Evolutionary conservation across 2,329 filamentous ascomycete species (phyloP), one percentile per base, ranked within the genome.

Genomic region (Colletotrichum magnum): DNA sequence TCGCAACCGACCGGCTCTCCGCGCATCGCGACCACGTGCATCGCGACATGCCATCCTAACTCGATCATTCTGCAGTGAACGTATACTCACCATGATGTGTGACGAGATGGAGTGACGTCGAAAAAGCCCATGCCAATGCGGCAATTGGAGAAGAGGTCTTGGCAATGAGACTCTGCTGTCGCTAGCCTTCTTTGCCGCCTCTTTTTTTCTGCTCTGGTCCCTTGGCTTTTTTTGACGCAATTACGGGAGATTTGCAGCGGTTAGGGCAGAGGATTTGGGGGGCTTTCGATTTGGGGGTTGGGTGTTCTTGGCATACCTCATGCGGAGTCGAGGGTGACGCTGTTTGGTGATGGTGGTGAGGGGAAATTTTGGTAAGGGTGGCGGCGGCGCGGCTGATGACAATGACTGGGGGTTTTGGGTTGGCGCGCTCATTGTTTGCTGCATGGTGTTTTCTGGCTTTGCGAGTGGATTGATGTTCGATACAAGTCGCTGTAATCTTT

Each of bases 301-400:
- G 45, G 26, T 5, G 43, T 10, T 9, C 58, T 61, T 53, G 58
- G 58, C 58, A 15, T 45, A 53, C 32, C 32, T 61, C 48, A 61
- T 53, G 52, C 24, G 28, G 28, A 32, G 28, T 7, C 28, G 28
- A 6, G 26, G 28, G 28, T 32, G 28, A 32, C 28, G 28, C 28
- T 32, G 28, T 7, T 32, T 7, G 28, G 28, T 32, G 28, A 32
- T 32, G 28, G 28, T 32, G 28, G 28, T 32, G 28, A 7, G 28
- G 28, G 28, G 28, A 32, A 32, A 32, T 39, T 10, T 12, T 28
- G 41, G 9, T 12, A 39, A 45, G n/a, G 26, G 32, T 45, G 18
- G 57, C 15, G 0, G 26, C n/a, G 24, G 21, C 41, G 12, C 41
- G 41, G 41, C 41, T 43, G 41, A 43, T 43, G 41, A 43, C 41